A percentile compares a stretch with the other conserved stretches of the same genome.
These are phyloP conservation scores for Isabelozyma gotoi DNA, from an alignment of 805 yeast species.

Conservation along the genomic window DNA sequence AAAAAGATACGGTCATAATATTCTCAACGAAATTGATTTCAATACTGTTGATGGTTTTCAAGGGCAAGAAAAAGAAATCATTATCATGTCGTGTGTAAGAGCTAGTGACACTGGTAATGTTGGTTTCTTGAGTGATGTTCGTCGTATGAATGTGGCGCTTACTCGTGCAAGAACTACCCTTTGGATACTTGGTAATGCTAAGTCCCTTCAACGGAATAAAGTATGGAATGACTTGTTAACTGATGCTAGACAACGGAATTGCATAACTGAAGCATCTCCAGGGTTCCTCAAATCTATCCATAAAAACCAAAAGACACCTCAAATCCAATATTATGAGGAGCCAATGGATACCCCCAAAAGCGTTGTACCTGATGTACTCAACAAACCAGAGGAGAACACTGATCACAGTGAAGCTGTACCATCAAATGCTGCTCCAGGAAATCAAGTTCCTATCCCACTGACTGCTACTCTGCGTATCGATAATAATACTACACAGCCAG, in stretches of 20 bases:
- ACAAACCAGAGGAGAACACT: too few species aligned
- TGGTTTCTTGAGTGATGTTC: slow-evolving; percentile 85
- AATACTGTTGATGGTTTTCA: slow-evolving; percentile 98
- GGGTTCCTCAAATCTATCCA: slow-evolving; percentile 33
- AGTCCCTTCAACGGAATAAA: slow-evolving; percentile 60
- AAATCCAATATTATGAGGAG: neutral
- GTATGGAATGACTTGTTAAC: slow-evolving; percentile 72
- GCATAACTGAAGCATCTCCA: slow-evolving; percentile 30
- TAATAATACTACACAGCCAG: neutral
- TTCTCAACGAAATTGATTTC: slow-evolving; percentile 72
- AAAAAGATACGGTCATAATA: slow-evolving; percentile 58
- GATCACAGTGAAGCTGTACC: too few species aligned
- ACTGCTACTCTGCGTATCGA: too few species aligned
- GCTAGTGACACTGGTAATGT: slow-evolving; percentile 68
- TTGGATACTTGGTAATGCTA: slow-evolving; percentile 85
- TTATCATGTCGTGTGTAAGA: slow-evolving; percentile 93
- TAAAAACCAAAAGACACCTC: neutral
- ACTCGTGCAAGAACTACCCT: slow-evolving; percentile 91
- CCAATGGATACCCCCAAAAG: too few species aligned
- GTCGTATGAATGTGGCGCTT: slow-evolving; percentile 96
- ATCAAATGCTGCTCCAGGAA: too few species aligned
- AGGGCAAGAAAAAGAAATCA: slow-evolving; percentile 87
- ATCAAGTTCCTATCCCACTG: too few species aligned
- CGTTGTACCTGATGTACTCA: too few species aligned
- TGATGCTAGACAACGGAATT: slow-evolving; percentile 58